Conservation (phyloP, 345 rosid species). For the Gossypioides kirkii region DNA sequence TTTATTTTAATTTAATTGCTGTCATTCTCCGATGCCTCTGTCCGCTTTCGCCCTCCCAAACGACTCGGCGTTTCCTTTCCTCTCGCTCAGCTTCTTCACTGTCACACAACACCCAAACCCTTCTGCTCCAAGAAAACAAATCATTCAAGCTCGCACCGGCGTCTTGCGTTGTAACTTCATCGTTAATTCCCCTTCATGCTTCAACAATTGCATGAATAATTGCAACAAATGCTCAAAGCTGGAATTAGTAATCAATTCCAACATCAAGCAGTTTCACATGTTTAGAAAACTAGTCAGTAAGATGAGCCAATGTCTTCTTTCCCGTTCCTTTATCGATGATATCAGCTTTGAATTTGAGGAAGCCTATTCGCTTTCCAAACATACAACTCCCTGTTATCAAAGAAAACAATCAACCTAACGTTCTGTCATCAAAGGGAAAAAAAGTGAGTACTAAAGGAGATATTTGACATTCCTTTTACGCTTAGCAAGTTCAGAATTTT, state of each 20-base stretch:
- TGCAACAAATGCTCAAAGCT: background rate
- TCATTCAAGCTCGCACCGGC: too few relatives aligned
- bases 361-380: slow-evolving; percentile 77
- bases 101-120: slow-evolving; percentile 1
- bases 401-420: background rate
- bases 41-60: slow-evolving; percentile 24
- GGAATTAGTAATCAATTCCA: background rate
- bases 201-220: background rate
- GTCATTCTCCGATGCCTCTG: background rate
- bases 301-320: slow-evolving; percentile 45
- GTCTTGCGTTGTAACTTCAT: too few relatives aligned
- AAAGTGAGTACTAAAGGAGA: too few relatives aligned
- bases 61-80: slow-evolving; percentile 11
- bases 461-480: too few relatives aligned
- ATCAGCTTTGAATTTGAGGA: slow-evolving; percentile 84
- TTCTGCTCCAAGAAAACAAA: slow-evolving; percentile 25
- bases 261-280: background rate
- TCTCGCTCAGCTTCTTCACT: slow-evolving; percentile 18
- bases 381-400: slow-evolving; percentile 67
- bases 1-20: too few relatives aligned
- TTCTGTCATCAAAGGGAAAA: background rate
- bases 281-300: slow-evolving; percentile 1
- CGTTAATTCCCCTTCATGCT: too few relatives aligned
- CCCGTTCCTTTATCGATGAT: slow-evolving; percentile 56
- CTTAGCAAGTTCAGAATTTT: background rate